phyloP scores from a whole-genome alignment of 2,329 filamentous ascomycete genomes.

The Aschersonia sp. region DNA sequence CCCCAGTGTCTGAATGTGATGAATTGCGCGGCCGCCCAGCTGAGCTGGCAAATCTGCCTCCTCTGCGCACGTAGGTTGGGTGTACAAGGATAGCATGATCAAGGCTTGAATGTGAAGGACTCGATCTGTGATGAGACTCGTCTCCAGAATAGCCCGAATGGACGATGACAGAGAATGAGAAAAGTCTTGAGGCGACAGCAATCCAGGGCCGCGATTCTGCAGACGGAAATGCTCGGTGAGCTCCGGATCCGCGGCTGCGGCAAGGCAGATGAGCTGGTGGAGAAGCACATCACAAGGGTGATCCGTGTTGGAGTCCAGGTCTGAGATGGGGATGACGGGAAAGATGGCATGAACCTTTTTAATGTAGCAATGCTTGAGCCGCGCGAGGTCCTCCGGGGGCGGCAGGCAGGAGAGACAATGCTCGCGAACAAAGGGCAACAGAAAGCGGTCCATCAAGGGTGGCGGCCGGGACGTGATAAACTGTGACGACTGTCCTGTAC shows the following conservation, averaged over 20 bases:
- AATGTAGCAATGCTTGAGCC: conserved; percentile 30
- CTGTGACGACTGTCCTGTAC: conserved; percentile 16
- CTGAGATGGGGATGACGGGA: conserved; percentile 29
- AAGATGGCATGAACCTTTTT: conserved; percentile 41
- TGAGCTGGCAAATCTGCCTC: conserved; percentile 41
- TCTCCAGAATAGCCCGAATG: conserved; percentile 33
- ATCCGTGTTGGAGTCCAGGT: conserved; percentile 15
- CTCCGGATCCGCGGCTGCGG: conserved; percentile 34
- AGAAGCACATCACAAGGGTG: conserved; percentile 27
- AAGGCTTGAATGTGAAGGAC: conserved; percentile 39
- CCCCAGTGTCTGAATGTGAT: conserved; percentile 41
- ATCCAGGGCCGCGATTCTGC: conserved; percentile 18
- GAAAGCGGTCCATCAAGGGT: conserved; percentile 22
- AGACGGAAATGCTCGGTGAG: conserved; percentile 30
- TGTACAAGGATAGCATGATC: conserved; percentile 41
- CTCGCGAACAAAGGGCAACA: conserved; percentile 27
- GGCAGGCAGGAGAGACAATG: conserved; percentile 34
- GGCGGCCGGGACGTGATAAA: conserved; percentile 23
- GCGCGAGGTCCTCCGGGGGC: conserved; percentile 28
- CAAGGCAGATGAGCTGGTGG: conserved; percentile 39
- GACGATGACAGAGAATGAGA: conserved; percentile 32
- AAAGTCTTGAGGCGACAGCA: conserved; percentile 31
- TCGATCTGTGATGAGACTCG: conserved; percentile 37
- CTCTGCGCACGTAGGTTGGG: conserved; percentile 36
- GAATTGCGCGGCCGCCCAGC: conserved; percentile 36